Base-by-base conservation (phyloP, 2,329 filamentous ascomycete species). In the Ceratocystis papillata region DNA sequence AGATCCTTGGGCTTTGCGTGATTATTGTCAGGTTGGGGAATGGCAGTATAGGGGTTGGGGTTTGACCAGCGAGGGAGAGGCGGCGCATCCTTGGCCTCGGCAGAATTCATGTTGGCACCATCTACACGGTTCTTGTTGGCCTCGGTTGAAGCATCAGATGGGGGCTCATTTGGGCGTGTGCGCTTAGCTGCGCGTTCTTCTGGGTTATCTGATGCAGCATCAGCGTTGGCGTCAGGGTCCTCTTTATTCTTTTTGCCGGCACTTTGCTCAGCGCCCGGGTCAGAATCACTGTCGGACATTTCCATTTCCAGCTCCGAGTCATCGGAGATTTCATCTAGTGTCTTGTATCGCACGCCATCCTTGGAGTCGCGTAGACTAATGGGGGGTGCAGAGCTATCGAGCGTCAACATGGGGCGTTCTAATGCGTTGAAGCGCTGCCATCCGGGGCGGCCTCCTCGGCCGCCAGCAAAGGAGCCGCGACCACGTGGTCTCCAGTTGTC, bases 31-130 rank as follows among this genome's bases (percentile, higher is more conserved):
- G 86, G 83, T 5, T 90, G 91, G 7, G 93, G 93, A 8, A 96
- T 79, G 1, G 85, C 88, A 5, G 90, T 96, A 75, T 97, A 96
- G 0, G 92, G 91, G 73, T 97, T 93, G 2, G 93, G 92, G 71
- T 97, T 97, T 3, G 91, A 96, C 93, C 93, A 97, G 74, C 88
- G 91, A 2, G 91, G 90, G 15, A 57, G 41, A 41, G 53, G 41
- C 33, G 8, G 53, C 33, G 8, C 37, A 3, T 57, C 50, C 25
- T 15, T 41, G 12, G 30, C 25, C n/a, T 33, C 46, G 5, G 30
- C 28, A 28, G 46, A 22, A 46, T 8, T 25, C 10, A 53, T 6
- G 41, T 37, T 17, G 20, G 46, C 41, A 44, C 25, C 5, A 17
- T 57, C 60, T 15, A n/a, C 44, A 66, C 50, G 41, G 30, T 30